Conservation (phyloP, 148 eudicot species). For the Chenopodium quinoa region DNA sequence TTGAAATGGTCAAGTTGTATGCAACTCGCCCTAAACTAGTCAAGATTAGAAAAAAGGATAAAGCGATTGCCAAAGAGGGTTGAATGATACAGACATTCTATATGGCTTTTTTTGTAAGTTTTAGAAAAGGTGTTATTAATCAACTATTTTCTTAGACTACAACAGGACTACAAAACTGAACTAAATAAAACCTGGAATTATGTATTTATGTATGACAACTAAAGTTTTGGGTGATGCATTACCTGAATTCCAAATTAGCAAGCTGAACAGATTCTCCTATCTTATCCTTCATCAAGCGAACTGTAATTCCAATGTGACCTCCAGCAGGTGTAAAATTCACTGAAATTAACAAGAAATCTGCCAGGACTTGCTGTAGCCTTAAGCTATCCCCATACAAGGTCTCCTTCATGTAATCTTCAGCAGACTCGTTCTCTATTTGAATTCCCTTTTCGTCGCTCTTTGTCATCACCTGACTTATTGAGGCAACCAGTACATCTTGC, state of each 20-base stretch:
- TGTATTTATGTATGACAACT: neutral
- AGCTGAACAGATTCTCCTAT: constrained; percentile 72
- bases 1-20: neutral
- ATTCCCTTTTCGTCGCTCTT: constrained; percentile 73
- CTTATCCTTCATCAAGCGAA: constrained; percentile 50
- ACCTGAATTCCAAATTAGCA: constrained; percentile 87
- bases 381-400: constrained; percentile 75
- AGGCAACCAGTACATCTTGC: constrained; percentile 62
- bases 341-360: constrained; percentile 67
- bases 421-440: constrained; percentile 44
- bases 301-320: constrained; percentile 62
- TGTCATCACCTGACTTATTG: constrained; percentile 81
- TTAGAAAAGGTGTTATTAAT: neutral
- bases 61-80: neutral
- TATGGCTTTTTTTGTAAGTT: neutral
- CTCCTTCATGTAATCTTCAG: constrained; percentile 43
- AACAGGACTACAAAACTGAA: neutral
- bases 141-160: neutral
- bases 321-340: constrained; percentile 68
- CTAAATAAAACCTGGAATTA: neutral
- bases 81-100: neutral
- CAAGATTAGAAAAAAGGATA: neutral
- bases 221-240: neutral
- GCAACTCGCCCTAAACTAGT: neutral
- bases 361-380: constrained; percentile 86